Evolutionary conservation across 129 eudicot genomes (phyloP).

Genomic region (Tanacetum coccineum): DNA sequence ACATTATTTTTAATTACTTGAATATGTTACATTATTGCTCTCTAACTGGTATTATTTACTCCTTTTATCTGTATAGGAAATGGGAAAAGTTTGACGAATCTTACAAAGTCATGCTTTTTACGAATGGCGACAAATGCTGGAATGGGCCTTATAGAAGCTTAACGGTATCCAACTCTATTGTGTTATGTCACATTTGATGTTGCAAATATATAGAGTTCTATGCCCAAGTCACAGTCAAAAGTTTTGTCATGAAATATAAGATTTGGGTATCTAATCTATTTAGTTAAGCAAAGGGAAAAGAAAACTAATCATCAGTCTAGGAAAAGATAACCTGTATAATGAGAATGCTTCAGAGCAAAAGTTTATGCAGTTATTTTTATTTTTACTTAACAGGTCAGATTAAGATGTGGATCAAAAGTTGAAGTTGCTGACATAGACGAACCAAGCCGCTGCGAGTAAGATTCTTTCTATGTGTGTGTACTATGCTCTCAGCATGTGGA

Average conservation of each 20-base stretch:
- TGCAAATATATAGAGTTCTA: constrained; percentile 1
- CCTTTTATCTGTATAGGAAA: constrained; percentile 34
- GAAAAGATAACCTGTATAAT: constrained; percentile 5
- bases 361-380: neutral
- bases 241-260: constrained; percentile 3
- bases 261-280: neutral
- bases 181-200: neutral
- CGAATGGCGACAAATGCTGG: constrained; percentile 95
- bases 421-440: constrained; percentile 88
- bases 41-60: no score
- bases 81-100: constrained; percentile 97
- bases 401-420: constrained; percentile 91
- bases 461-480: neutral
- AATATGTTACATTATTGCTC: neutral
- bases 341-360: constrained; percentile 11
- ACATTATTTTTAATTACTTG: neutral
- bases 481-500: neutral
- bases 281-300: neutral
- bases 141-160: constrained; percentile 96
- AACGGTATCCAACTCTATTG: constrained; percentile 47
- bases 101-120: constrained; percentile 67
- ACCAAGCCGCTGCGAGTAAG: constrained; percentile 99
- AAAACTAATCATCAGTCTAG: neutral
- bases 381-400: constrained; percentile 54
- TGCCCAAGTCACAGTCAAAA: neutral